Evolutionary conservation across 2,329 filamentous ascomycete genomes (phyloP).

Genomic region (Plenodomus biglobosus): DNA sequence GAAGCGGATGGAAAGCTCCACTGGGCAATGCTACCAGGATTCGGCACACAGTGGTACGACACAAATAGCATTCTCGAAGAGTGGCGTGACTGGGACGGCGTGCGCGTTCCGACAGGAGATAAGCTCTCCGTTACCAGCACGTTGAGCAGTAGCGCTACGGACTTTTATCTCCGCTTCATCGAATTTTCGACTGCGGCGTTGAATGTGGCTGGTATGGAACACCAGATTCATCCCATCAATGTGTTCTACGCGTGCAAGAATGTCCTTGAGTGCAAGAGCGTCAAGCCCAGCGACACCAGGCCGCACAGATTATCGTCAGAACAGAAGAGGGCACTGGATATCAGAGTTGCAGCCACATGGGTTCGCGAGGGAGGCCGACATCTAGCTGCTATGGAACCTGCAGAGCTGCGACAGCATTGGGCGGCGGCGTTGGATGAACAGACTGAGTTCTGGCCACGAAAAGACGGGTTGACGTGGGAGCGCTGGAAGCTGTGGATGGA

Average conservation of each 20-base stretch:
- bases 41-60: background rate
- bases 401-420: background rate
- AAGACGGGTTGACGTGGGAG: slow-evolving; percentile 1
- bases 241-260: slow-evolving; percentile 1
- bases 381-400: background rate
- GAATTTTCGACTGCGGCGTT: background rate
- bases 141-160: background rate
- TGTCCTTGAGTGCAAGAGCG: background rate
- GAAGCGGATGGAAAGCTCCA: slow-evolving; percentile 1
- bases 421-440: background rate
- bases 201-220: background rate
- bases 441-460: slow-evolving; percentile 1
- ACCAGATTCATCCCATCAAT: background rate
- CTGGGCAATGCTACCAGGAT: background rate
- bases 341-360: slow-evolving; percentile 6
- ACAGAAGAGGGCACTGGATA: slow-evolving; percentile 1
- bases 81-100: background rate
- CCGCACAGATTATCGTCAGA: background rate
- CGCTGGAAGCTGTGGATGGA: slow-evolving; percentile 5
- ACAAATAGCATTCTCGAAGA: background rate
- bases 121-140: background rate
- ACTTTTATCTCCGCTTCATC: background rate
- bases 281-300: background rate
- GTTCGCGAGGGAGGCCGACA: background rate
- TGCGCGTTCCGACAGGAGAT: background rate